Evolutionary conservation across 352 stramenopile species (phyloP), one percentile per base, ranked within the genome.

Genomic region (Phytophthora tubulina): DNA sequence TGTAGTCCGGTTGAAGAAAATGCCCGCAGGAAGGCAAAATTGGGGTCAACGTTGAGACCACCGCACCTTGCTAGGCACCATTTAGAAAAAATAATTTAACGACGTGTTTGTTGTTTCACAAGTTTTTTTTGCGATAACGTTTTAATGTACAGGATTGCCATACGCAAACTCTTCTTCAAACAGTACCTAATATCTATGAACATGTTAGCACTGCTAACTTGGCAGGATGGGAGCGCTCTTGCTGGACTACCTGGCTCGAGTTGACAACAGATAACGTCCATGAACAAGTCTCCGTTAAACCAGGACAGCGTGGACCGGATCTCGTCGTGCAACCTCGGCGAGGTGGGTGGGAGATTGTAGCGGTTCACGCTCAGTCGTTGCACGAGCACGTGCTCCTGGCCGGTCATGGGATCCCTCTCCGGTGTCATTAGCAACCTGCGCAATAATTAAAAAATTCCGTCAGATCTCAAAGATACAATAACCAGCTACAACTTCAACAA

Each of bases 231-330:
- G 7, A 57, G 31, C 14, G 60, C 56, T 30, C 36, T 72, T 7
- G 54, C 55, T 2, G 51, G 57, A 14, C 60, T 67, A 30, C 52
- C 55, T 63, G 79, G 58, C n/a, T 84, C 72, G 6, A 90, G 72
- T 27, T 85, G 67, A 27, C 81, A 67, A 70, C 80, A 88, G 13
- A 88, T 54, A 21, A 90, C 80, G 59, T 85, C 78, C 70, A 88
- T 86, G 55, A 85, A 71, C 53, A 90, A 52, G 67, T 90, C 82
- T 41, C 82, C 82, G 52, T 90, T 90, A 61, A 87, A 61, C 71
- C 81, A 85, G n/a, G 82, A 69, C 36, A 81, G 45, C 39, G 79
- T 78, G 17, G 78, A 82, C 39, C 78, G 70, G 54, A 90, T 67
- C 63, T 90, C 82, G 50, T 75, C 64, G 58, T 88, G 80, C 61